These are phyloP conservation scores for Fomitopsis schrenkii DNA, from an alignment of 1,284 basidiomycete species.

Conservation along the genomic window DNA sequence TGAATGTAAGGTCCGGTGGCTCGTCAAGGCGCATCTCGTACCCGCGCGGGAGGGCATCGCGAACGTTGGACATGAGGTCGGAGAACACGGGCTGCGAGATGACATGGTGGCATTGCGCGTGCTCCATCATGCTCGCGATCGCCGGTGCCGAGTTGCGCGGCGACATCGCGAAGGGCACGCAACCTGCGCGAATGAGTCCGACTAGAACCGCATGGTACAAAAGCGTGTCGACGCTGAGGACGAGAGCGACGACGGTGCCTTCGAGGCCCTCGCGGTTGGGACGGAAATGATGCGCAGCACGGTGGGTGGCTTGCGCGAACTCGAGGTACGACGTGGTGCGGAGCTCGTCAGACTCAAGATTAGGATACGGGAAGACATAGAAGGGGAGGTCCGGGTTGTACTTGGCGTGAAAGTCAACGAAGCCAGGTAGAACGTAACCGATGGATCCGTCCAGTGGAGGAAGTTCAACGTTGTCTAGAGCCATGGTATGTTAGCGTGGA, in stretches of 20 bases:
- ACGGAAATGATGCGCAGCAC: constrained; percentile 27
- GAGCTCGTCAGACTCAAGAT: constrained; percentile 2
- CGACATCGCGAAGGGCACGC: constrained; percentile 31
- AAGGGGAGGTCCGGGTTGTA: constrained; percentile 26
- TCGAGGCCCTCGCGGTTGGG: constrained; percentile 21
- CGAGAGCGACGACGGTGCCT: constrained; percentile 27
- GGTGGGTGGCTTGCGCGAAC: constrained; percentile 26
- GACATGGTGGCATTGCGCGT: constrained; percentile 15
- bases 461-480: neutral
- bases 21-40: constrained; percentile 10
- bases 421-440: constrained; percentile 12
- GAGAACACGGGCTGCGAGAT: constrained; percentile 9
- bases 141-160: constrained; percentile 30
- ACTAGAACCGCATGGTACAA: constrained; percentile 28
- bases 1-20: constrained; percentile 10
- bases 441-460: constrained; percentile 17
- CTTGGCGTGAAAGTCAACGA: constrained; percentile 28
- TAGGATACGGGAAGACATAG: constrained; percentile 9
- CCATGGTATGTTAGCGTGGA: neutral
- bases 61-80: constrained; percentile 8
- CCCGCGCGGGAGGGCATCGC: constrained; percentile 5
- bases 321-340: constrained; percentile 14
- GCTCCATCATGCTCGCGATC: constrained; percentile 24
- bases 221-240: constrained; percentile 27
- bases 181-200: constrained; percentile 28